These are phyloP conservation scores for Exidia glandulosa DNA, from an alignment of 768 basidiomycete species.

Conservation along the genomic window DNA sequence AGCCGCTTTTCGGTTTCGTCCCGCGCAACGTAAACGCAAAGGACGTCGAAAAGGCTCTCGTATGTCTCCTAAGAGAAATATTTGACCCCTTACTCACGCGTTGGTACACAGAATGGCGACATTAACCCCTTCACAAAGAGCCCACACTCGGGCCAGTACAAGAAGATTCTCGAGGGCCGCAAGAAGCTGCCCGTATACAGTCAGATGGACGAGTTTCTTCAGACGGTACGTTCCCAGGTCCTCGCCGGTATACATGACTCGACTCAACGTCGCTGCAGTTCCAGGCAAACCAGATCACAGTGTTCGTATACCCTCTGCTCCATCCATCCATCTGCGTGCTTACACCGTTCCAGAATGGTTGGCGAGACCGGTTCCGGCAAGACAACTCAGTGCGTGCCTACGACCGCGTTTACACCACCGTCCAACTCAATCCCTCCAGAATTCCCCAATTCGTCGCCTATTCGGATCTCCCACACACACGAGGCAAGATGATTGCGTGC, in stretches of 20 bases:
- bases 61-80: constrained; percentile 23
- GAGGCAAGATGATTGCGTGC: constrained; percentile 87
- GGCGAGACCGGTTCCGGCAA: constrained; percentile 95
- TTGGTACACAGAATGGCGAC: constrained; percentile 48
- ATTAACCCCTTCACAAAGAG: constrained; percentile 81
- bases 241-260: not conserved
- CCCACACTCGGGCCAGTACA: constrained; percentile 70
- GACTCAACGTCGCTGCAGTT: constrained; percentile 35
- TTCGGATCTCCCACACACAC: constrained; percentile 84
- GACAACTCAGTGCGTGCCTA: constrained; percentile 71
- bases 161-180: constrained; percentile 72
- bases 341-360: constrained; percentile 40
- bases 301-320: constrained; percentile 24
- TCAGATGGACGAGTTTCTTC: constrained; percentile 88
- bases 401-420: not conserved
- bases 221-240: constrained; percentile 51
- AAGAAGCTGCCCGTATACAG: constrained; percentile 85
- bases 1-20: not conserved
- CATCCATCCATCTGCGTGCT: not conserved
- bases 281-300: constrained; percentile 69
- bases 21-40: constrained; percentile 55
- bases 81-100: not conserved
- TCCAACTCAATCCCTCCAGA: constrained; percentile 31
- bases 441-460: constrained; percentile 96
- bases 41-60: constrained; percentile 62